Base-by-base conservation (phyloP, 257 asterid genomes). In the Solanum chiquidenum region DNA sequence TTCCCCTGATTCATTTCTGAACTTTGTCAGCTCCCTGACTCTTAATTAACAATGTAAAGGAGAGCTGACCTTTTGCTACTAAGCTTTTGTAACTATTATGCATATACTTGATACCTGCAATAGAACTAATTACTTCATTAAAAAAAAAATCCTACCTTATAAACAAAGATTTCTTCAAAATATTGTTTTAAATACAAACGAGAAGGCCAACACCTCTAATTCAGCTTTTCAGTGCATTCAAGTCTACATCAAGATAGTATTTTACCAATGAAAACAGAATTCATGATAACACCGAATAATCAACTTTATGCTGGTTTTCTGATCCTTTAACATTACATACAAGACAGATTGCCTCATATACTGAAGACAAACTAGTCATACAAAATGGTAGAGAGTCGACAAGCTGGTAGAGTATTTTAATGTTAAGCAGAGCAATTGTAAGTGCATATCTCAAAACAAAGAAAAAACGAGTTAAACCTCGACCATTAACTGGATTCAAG, bases 371-470 rank as follows among this genome's bases (percentile, higher is more conserved):
- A 86, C 60, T 38, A 85, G 83, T 35, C 44, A 52, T 87, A 44
- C 71, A 86, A 62, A 87, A 71, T 85, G 64, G 68, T 86, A 73
- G 46, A 68, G 25, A 82, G 69, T 88, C 21, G 66, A 73, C 82
- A 90, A 73, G 31, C 16, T 44, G 52, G 84, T 83, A 29, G 60
- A 71, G 18, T 62, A 86, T 27, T 42, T 75, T 44, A 44, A 66
- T 35, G 69, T 86, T 52, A 44, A 29, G 38, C 76, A 71, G 89
- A 77, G 87, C 87, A 88, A 55, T 87, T 86, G 52, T 31, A 86
- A 88, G 86, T 60, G 84, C 86, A 55, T 82, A 87, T 87, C 69
- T 55, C 83, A 85, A 83, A 86, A 85, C 42, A 68, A 69, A 88
- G 84, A 89, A 33, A 62, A 40, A 86, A 49, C 84, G 21, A 86